Base-by-base conservation (phyloP, 768 basidiomycete species). In the Chalciporus sphaerocephalus region DNA sequence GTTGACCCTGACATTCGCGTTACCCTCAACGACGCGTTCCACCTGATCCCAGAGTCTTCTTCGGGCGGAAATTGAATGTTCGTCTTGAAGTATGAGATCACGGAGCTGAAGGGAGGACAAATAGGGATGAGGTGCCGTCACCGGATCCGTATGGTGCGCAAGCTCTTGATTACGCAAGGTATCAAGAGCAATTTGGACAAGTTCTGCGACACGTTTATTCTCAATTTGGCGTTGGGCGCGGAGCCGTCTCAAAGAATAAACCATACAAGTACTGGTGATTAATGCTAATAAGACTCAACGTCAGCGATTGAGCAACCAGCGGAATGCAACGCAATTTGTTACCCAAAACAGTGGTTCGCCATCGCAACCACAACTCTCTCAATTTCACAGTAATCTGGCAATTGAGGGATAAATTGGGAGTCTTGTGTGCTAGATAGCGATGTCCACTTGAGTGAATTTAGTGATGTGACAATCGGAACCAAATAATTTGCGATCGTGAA, bases 1-100 rank as follows among this genome's bases (percentile, higher is more conserved):
- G 61, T 86, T 87, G 23, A 81, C 83, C 50, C 89, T 79, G 34
- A 96, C 88, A 65, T 96, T 96, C 23, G 89, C 79, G 69, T 96
- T 96, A 44, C 83, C 80, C 67, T 94, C 92, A 4, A 96, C 92
- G 40, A 92, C 71, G 42, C 75, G 78, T 63, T 91, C 89, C 39
- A 96, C 92, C 53, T 78, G 74, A 47, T 81, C 74, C 93, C 93
- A 96, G 36, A 96, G 57, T 38, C 79, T 72, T 47, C 75, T 74
- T 47, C 90, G 74, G 24, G 69, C 72, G 18, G 76, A 58, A 30
- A 88, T 76, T 21, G 87, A 88, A 63, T 86, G 87, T 55, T 92
- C 85, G 48, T 87, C 80, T 56, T 87, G 84, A 24, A 96, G 69
- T 33, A 95, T 76, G 43, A 88, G 73, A 67, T 96, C 92, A 44